Base-by-base conservation (phyloP, 306 rosid species). In the Medicago ruthenica region DNA sequence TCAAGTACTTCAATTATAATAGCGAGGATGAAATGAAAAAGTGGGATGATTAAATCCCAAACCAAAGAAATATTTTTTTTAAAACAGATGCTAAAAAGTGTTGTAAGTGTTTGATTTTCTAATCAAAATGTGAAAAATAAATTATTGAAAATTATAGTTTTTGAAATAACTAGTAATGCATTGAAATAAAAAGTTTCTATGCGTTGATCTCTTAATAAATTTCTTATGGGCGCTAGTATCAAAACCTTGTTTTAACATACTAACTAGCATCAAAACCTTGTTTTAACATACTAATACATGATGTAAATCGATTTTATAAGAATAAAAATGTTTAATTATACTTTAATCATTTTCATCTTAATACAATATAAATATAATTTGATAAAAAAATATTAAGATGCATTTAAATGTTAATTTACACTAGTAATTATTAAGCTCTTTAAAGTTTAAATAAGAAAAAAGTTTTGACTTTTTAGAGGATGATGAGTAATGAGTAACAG, bases 401-500 rank as follows among this genome's bases (percentile, higher is more conserved):
- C 17, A 47, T 47, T 47, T 41, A 41, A 41, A 10, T 41, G 13
- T 41, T 41, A 9, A 18, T 54, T 17, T 18, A 20, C 3, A 27
- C 31, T 27, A 24, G 2, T 53, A 53, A 8, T 53, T 8, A 59
- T 61, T 14, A 61, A 27, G 34, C 68, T 63, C n/a, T 1, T 27
- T 27, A 27, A 27, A 27, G 31, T 17, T 34, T 53, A 16, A 65
- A 37, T 20, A 15, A 20, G 24, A 76, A 37, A 51, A 9, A 75
- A 34, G n/a, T 34, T 37, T 54, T 10, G 59, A 18, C 20, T 12
- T 54, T 54, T 45, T 9, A 11, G 42, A 37, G 62, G 6, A 24
- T 57, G 71, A 8, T 31, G 44, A 61, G 7, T 3, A 15, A 31
- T 15, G 42, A 78, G 15, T 51, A 27, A 83, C 57, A 67, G 48